Conservation (phyloP, 2,329 filamentous ascomycete species). For the Myriangium duriaei region DNA sequence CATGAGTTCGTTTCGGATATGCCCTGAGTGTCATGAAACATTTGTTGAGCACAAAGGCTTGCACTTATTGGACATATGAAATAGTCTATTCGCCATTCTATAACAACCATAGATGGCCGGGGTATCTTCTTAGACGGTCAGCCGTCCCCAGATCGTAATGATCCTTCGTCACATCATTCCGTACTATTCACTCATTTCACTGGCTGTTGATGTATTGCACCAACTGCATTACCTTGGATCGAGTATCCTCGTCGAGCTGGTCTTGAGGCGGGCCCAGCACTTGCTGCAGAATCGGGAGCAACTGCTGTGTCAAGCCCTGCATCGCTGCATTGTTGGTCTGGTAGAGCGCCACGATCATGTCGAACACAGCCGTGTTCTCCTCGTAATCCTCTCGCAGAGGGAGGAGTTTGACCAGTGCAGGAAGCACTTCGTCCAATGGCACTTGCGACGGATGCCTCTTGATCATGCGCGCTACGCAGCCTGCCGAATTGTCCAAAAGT, state of each 20-base stretch:
- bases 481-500: slow-evolving; percentile 83
- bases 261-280: slow-evolving; percentile 60
- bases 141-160: too few relatives aligned
- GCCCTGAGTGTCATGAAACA: too few relatives aligned
- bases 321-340: slow-evolving; percentile 57
- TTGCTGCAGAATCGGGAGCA: slow-evolving; percentile 60
- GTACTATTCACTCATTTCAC: too few relatives aligned
- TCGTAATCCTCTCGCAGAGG: slow-evolving; percentile 89
- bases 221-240: slow-evolving; percentile 51
- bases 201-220: slow-evolving; percentile 39
- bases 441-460: slow-evolving; percentile 73
- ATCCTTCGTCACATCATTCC: too few relatives aligned
- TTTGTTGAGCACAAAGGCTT: too few relatives aligned
- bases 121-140: too few relatives aligned
- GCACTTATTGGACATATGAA: too few relatives aligned
- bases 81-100: too few relatives aligned
- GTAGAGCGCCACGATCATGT: slow-evolving; percentile 80
- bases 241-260: slow-evolving; percentile 61
- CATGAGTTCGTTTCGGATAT: too few relatives aligned
- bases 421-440: slow-evolving; percentile 69
- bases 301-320: slow-evolving; percentile 54
- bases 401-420: slow-evolving; percentile 63
- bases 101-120: too few relatives aligned
- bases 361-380: slow-evolving; percentile 89
- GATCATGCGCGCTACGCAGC: slow-evolving; percentile 87